Evolutionary conservation across 1,284 basidiomycete genomes (phyloP).

Genomic region (Apiotrichum mycotoxinovorans): DNA sequence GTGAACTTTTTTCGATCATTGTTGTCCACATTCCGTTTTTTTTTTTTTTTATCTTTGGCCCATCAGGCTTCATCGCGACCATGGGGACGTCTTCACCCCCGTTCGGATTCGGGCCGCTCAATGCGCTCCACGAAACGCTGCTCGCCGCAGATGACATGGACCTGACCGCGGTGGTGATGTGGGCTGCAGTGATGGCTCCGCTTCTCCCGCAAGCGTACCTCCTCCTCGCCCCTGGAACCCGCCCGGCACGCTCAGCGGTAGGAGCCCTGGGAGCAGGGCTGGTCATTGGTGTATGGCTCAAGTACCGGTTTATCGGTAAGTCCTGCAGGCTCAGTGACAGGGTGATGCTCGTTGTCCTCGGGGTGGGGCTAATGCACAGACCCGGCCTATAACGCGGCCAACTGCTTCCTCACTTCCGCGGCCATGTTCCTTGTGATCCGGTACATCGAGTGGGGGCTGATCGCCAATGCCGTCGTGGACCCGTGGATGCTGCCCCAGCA

Average conservation of each 20-base stretch:
- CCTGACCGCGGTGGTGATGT: background rate
- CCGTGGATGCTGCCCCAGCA: slow-evolving; percentile 21
- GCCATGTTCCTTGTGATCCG: slow-evolving; percentile 25
- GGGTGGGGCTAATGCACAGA: slow-evolving; percentile 18
- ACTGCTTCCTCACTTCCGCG: too few relatives aligned
- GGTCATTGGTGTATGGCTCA: slow-evolving; percentile 12
- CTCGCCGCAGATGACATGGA: background rate
- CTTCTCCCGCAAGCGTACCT: slow-evolving; percentile 26
- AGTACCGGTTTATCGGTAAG: slow-evolving; percentile 30
- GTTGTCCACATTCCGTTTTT: background rate
- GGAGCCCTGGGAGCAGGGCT: slow-evolving; percentile 21
- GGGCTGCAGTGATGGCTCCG: slow-evolving; percentile 4
- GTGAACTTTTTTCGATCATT: too few relatives aligned
- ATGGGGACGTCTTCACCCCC: background rate
- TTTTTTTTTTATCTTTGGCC: background rate
- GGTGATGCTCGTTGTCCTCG: too few relatives aligned
- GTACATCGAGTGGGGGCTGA: slow-evolving; percentile 31
- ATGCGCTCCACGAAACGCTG: background rate
- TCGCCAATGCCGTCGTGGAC: slow-evolving; percentile 30
- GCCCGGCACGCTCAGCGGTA: slow-evolving; percentile 20
- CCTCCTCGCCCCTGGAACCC: slow-evolving; percentile 24
- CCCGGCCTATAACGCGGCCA: slow-evolving; percentile 26
- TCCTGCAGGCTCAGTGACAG: too few relatives aligned
- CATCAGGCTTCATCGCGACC: background rate
- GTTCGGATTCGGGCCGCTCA: background rate